These are phyloP conservation scores for Coemansia guatemalensis DNA, from an alignment of 192 early-diverging fungal genomes.

Conservation along the genomic window DNA sequence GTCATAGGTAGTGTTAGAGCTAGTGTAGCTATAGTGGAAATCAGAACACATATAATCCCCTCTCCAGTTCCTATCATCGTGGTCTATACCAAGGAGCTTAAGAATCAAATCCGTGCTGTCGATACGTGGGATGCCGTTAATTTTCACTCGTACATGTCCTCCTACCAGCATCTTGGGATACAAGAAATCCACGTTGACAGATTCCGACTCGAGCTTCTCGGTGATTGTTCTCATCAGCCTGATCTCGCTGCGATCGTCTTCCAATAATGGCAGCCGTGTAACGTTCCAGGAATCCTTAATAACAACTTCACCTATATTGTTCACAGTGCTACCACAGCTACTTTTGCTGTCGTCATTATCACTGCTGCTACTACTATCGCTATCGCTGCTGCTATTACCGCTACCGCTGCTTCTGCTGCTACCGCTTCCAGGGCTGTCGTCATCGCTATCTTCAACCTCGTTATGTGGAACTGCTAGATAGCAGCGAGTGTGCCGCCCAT, in stretches of 20 bases:
- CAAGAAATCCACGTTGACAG: neutral
- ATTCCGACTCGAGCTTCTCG: neutral
- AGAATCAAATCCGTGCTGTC: neutral
- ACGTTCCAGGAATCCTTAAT: constrained; percentile 17
- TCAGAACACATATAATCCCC: too few relatives aligned
- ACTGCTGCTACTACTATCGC: too few relatives aligned
- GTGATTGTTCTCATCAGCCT: neutral
- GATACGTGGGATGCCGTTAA: neutral
- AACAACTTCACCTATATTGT: neutral
- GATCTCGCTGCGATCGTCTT: neutral
- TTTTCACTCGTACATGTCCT: constrained; percentile 4
- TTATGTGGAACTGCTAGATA: constrained; percentile 3
- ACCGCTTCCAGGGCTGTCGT: too few relatives aligned
- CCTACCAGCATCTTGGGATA: constrained; percentile 2
- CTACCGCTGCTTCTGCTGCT: too few relatives aligned
- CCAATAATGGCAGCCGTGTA: neutral
- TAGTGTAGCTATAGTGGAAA: too few relatives aligned
- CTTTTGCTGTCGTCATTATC: too few relatives aligned
- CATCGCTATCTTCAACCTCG: neutral
- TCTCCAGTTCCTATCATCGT: neutral
- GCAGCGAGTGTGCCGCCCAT: constrained; percentile 17
- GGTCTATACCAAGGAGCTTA: neutral
- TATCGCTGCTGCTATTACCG: too few relatives aligned
- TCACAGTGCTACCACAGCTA: neutral
- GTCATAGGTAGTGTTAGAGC: too few relatives aligned